phyloP scores from a whole-genome alignment of 139 green algal genomes.

The Coelastrella sp. region DNA sequence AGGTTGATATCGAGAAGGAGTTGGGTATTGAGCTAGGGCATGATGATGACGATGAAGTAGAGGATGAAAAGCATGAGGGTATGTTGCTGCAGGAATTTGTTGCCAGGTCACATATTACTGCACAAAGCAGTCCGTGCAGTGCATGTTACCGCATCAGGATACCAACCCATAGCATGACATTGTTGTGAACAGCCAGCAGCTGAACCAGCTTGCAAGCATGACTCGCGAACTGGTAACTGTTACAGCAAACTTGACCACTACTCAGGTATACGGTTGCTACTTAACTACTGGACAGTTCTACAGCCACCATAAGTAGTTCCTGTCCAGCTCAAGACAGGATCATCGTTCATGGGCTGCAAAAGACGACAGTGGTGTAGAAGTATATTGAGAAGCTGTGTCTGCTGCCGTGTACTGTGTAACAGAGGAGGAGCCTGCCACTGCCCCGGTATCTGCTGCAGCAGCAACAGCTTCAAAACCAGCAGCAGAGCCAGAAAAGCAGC shows the following conservation, averaged over 20 bases:
- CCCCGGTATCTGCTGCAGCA: conserved; percentile 1
- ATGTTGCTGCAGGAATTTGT: not conserved
- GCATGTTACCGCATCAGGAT: not conserved
- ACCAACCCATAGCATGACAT: not conserved
- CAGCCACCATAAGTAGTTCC: too few species aligned
- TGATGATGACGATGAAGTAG: conserved; percentile 56
- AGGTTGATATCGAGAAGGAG: conserved; percentile 64
- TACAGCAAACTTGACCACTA: too few species aligned
- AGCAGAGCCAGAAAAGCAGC: conserved; percentile 66
- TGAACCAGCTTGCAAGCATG: too few species aligned
- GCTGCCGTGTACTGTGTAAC: not conserved
- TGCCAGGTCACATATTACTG: not conserved
- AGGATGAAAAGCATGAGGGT: conserved; percentile 46
- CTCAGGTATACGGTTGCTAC: too few species aligned
- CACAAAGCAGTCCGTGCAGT: not conserved
- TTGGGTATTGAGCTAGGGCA: conserved; percentile 60
- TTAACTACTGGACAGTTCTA: too few species aligned
- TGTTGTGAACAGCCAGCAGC: too few species aligned
- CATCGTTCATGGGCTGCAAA: not conserved
- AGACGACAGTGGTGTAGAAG: not conserved
- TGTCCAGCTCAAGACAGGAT: too few species aligned
- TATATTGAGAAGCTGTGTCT: not conserved
- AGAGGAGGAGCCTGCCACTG: conserved; percentile 36
- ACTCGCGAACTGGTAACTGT: too few species aligned
- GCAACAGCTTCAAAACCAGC: conserved; percentile 44